phyloP scores from a whole-genome alignment of 805 yeast genomes.

The Starmera caribaea region DNA sequence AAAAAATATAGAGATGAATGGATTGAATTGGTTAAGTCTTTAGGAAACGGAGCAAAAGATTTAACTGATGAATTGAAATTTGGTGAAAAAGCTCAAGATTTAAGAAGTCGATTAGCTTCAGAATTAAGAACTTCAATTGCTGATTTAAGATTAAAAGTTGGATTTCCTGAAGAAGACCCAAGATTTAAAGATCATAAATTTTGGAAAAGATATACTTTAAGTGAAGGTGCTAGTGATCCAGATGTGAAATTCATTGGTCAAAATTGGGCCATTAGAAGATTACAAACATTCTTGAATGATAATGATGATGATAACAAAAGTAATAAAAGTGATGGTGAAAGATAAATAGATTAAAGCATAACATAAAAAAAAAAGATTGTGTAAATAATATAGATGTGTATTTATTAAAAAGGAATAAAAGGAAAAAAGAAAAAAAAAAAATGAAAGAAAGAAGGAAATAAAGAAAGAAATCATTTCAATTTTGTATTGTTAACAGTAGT shows the following conservation, averaged over 20 bases:
- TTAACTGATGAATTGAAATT: conserved; percentile 49
- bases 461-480: conserved; percentile 5
- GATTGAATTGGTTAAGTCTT: conserved; percentile 49
- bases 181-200: conserved; percentile 58
- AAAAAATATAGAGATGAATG: conserved; percentile 59
- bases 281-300: conserved; percentile 37
- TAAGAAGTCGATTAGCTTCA: conserved; percentile 64
- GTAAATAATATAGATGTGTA: not conserved
- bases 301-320: conserved; percentile 6
- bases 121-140: conserved; percentile 56
- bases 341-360: not conserved
- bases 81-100: conserved; percentile 54
- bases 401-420: no score
- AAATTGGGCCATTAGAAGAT: conserved; percentile 74
- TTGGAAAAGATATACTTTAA: conserved; percentile 60
- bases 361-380: no score
- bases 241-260: conserved; percentile 65
- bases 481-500: conserved; percentile 63
- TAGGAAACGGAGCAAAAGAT: conserved; percentile 43
- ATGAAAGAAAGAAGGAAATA: not conserved
- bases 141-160: conserved; percentile 28
- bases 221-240: conserved; percentile 61
- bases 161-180: conserved; percentile 54
- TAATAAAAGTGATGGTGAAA: not conserved
- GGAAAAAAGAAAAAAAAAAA: no score